phyloP scores from a whole-genome alignment of 2,329 filamentous ascomycete species.

The Colletotrichum cuscutae region DNA sequence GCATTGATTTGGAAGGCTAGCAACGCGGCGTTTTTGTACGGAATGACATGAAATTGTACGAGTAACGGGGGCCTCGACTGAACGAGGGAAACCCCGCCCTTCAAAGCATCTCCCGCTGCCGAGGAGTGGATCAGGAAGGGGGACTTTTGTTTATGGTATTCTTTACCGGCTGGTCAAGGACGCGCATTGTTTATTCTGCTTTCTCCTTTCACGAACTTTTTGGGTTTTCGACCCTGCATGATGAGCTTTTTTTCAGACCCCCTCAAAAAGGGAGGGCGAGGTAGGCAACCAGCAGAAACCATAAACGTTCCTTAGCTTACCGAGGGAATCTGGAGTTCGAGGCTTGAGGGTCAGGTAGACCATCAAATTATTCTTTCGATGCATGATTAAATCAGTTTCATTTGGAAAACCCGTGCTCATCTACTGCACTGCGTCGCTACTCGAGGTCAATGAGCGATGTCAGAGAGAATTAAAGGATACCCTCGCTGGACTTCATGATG shows the following conservation, averaged over 20 bases:
- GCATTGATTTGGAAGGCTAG: not conserved
- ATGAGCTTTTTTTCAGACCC: not conserved
- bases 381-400: not conserved
- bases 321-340: constrained; percentile 21
- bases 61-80: constrained; percentile 10
- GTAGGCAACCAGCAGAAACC: constrained; percentile 4
- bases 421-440: too few relatives aligned
- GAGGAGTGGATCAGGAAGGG: not conserved
- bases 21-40: constrained; percentile 8
- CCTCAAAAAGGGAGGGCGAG: not conserved
- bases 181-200: not conserved
- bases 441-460: not conserved
- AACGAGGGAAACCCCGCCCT: not conserved
- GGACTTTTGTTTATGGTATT: not conserved
- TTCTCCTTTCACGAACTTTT: not conserved
- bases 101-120: not conserved
- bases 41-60: constrained; percentile 34
- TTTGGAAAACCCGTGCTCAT: not conserved
- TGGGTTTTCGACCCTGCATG: not conserved
- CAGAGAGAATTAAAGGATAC: not conserved
- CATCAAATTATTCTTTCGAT: not conserved
- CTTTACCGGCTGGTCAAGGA: not conserved
- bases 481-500: not conserved
- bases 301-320: constrained; percentile 20
- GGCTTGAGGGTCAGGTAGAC: constrained; percentile 12